Base-by-base conservation (phyloP, 1,139 yeast species). In the Diutina neorugosa region DNA sequence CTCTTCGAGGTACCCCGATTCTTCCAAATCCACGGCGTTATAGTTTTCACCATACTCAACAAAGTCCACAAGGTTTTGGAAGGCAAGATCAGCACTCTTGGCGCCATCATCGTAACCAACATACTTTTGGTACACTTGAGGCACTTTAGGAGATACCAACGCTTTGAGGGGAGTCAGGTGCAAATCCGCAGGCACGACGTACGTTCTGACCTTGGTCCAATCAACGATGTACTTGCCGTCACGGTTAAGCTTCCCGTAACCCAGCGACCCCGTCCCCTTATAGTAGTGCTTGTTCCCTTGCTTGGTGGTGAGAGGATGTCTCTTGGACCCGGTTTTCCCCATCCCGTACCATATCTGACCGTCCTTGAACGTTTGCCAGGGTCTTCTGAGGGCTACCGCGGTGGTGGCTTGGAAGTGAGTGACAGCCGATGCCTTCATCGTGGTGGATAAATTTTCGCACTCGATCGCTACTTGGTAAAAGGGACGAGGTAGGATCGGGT, bases 191-290 rank as follows among this genome's bases (percentile, higher is more conserved):
- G 99, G 99, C 9, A 83, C 90, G 3, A 87, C 96, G 67, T 85
- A 93, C 0, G 98, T 90, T 63, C 97, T 78, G 37, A 91, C 98
- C 64, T 85, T 89, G 46, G 71, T 69, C 89, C 96, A 93, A 70
- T 88, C 78, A 58, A 93, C 78, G 16, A 80, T 74, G 67, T 88
- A 94, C 42, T 80, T 78, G 53, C 96, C 97, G 58, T 76, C 76
- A 42, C 76, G 73, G 55, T 94, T 85, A 65, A 86, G 81, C 55
- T 75, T 77, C 64, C 99, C 99, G 57, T 89, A 81, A 68, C 98
- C 97, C 1, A 96, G 79, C 5, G 98, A 88, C 57, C 98, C 80
- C 20, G 98, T 93, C 73, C 98, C 99, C 67, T 91, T 93, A 70
- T 94, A 93, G 70, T 77, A 88, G 62, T 86, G 84, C 74, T 91